These are phyloP conservation scores for Withania somnifera DNA, from an alignment of 305 asterid genomes.

Conservation along the genomic window DNA sequence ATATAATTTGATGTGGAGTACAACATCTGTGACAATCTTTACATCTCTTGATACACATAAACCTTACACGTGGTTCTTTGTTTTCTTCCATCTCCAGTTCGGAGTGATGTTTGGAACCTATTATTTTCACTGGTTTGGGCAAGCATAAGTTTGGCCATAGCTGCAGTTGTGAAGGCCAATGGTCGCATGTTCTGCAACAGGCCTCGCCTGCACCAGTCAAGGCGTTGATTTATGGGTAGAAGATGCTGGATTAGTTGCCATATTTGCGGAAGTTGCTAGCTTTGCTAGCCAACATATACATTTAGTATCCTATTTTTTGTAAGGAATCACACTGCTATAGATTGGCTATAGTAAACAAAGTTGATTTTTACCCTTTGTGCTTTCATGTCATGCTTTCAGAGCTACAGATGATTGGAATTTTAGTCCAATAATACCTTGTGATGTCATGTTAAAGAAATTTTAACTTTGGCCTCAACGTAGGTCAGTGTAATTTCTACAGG, in stretches of 20 bases:
- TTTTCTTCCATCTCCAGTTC: slow-evolving; percentile 38
- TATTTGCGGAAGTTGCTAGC: neutral
- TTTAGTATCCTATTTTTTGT: neutral
- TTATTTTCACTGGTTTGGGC: slow-evolving; percentile 84
- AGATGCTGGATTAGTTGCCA: neutral
- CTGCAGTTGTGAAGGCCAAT: slow-evolving; percentile 71
- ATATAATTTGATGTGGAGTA: neutral
- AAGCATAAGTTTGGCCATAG: slow-evolving; percentile 73
- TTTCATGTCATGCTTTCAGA: neutral
- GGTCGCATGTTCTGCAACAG: slow-evolving; percentile 97
- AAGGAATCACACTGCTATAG: neutral
- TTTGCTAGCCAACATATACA: neutral
- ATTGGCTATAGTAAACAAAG: neutral
- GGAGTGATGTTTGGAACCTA: slow-evolving; percentile 55
- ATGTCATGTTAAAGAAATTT: neutral
- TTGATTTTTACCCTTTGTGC: neutral
- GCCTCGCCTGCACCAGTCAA: slow-evolving; percentile 89
- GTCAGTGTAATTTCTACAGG: neutral
- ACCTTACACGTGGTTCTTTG: neutral
- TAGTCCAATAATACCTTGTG: neutral
- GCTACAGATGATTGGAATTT: neutral
- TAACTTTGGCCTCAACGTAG: neutral
- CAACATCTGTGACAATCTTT: neutral
- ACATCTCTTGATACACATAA: neutral
- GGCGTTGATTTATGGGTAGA: slow-evolving; percentile 32